Percentiles rank a stretch among this genome's conserved stretches.
phyloP scores from a whole-genome alignment of 1,139 yeast genomes.

The Candida pseudoviswanathii region DNA sequence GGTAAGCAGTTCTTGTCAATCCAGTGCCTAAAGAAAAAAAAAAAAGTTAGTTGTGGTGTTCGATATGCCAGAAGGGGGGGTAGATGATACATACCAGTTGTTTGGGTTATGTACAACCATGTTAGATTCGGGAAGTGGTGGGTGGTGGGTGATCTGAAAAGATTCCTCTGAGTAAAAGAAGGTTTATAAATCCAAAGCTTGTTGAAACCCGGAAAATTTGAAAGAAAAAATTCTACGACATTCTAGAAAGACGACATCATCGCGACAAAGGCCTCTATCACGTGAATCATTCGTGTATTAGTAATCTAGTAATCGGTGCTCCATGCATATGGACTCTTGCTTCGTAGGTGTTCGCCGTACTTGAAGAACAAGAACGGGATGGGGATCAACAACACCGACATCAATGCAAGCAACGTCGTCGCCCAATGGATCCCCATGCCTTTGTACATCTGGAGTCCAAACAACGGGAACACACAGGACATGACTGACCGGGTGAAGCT shows the following conservation, averaged over 20 bases:
- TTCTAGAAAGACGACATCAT: conserved; percentile 9
- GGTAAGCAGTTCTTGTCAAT: conserved; percentile 77
- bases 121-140: background rate
- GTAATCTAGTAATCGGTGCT: conserved; percentile 7
- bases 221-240: conserved; percentile 8
- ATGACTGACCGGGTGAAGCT: conserved; percentile 40
- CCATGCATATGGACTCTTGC: conserved; percentile 29
- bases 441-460: conserved; percentile 40
- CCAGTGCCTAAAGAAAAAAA: conserved; percentile 63
- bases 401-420: conserved; percentile 37
- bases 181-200: no score
- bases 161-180: no score
- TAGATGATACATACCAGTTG: conserved; percentile 58
- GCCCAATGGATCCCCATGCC: conserved; percentile 45
- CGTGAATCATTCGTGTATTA: background rate
- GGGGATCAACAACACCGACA: conserved; percentile 36
- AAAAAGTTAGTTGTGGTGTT: background rate
- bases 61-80: background rate
- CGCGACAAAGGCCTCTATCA: no score
- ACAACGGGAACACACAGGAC: conserved; percentile 43
- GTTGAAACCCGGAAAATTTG: background rate
- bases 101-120: conserved; percentile 85
- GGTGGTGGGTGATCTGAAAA: background rate
- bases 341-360: conserved; percentile 35
- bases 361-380: conserved; percentile 39